Evolutionary conservation across 2,329 filamentous ascomycete genomes (phyloP).

Genomic region (Aureobasidium zeae): DNA sequence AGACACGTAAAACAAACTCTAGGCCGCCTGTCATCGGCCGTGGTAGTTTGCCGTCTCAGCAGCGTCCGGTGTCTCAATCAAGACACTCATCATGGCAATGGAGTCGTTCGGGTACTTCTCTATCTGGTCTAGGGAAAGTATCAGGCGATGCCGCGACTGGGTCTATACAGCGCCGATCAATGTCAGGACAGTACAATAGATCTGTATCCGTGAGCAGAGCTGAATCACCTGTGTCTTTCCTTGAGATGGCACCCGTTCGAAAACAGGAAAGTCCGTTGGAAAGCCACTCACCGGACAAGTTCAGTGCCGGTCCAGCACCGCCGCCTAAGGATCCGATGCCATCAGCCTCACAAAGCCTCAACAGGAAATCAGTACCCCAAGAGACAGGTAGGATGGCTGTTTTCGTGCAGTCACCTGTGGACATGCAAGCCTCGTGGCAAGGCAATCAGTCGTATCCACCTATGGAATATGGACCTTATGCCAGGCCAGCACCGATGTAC

Average conservation of each 20-base stretch:
- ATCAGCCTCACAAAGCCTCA: background rate
- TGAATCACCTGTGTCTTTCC: conserved; percentile 8
- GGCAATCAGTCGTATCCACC: background rate
- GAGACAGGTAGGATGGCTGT: conserved; percentile 2
- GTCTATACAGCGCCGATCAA: background rate
- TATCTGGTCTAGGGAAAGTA: background rate
- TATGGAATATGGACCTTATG: background rate
- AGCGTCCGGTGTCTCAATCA: conserved; percentile 4
- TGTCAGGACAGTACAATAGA: background rate
- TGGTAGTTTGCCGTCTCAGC: conserved; percentile 13
- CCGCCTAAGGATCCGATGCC: background rate
- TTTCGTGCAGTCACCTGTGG: conserved; percentile 5
- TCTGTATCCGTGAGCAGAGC: conserved; percentile 3
- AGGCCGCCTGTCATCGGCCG: conserved; percentile 6
- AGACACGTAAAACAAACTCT: background rate
- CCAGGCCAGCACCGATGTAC: background rate
- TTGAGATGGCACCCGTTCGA: conserved; percentile 4
- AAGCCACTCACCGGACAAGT: background rate
- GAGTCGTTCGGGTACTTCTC: conserved; percentile 10
- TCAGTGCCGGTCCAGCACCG: background rate
- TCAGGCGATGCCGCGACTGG: background rate
- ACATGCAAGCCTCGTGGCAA: conserved; percentile 2
- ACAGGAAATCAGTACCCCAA: background rate
- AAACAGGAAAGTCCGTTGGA: background rate
- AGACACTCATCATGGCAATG: conserved; percentile 6